A percentile compares a stretch with the other conserved stretches of the same genome.
phyloP scores from a whole-genome alignment of 768 basidiomycete species.

The Terana coerulea region DNA sequence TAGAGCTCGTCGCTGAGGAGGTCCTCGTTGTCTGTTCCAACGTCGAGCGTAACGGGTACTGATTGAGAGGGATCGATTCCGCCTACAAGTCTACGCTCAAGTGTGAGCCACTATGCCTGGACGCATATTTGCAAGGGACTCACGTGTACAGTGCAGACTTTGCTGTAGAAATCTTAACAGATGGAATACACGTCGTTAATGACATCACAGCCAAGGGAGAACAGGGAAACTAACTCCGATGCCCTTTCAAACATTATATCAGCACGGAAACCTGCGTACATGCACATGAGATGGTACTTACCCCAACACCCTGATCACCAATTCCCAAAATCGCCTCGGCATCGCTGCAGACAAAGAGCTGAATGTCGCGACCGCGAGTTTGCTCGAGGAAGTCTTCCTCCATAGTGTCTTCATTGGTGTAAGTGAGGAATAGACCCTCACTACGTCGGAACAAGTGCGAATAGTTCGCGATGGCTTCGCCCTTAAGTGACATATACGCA shows the following conservation, averaged over 20 bases:
- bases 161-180: slow-evolving; percentile 60
- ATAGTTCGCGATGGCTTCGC: slow-evolving; percentile 78
- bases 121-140: slow-evolving; percentile 14
- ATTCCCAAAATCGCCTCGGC: slow-evolving; percentile 80
- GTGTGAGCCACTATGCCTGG: neutral
- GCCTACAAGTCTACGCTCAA: slow-evolving; percentile 46
- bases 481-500: too few relatives aligned
- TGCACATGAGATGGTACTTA: slow-evolving; percentile 23
- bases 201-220: neutral
- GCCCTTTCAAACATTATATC: slow-evolving; percentile 21
- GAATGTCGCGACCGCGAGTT: slow-evolving; percentile 53
- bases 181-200: neutral
- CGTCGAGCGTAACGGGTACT: slow-evolving; percentile 61
- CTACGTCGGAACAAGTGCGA: slow-evolving; percentile 76
- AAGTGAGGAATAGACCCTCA: slow-evolving; percentile 71
- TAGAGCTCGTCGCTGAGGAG: slow-evolving; percentile 60
- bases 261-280: neutral
- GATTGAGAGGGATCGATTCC: slow-evolving; percentile 57
- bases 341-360: slow-evolving; percentile 79
- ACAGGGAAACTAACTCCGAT: slow-evolving; percentile 24
- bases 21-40: slow-evolving; percentile 66
- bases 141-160: slow-evolving; percentile 75
- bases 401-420: slow-evolving; percentile 56
- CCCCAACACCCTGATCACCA: slow-evolving; percentile 66
- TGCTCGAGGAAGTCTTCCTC: slow-evolving; percentile 70